Conservation (phyloP, 2,329 filamentous ascomycete genomes). For the Raffaelea ambrosiae region DNA sequence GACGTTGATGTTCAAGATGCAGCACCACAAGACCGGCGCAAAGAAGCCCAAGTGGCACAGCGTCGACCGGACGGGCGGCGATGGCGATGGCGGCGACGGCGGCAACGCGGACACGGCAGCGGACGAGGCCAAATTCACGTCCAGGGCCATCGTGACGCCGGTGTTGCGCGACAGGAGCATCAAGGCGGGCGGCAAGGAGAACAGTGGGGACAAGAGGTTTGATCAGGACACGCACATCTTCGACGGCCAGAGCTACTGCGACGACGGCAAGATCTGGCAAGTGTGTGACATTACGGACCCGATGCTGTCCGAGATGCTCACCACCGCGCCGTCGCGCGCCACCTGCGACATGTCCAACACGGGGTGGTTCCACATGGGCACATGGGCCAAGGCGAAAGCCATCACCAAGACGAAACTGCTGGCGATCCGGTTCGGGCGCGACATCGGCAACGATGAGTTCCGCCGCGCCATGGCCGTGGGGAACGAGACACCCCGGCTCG, state of each 20-base stretch:
- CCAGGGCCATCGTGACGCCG: not conserved
- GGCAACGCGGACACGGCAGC: not conserved
- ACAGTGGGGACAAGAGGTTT: no score
- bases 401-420: slow-evolving; percentile 84
- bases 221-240: slow-evolving; percentile 62
- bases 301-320: slow-evolving; percentile 57
- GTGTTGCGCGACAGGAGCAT: slow-evolving; percentile 18
- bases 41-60: slow-evolving; percentile 28
- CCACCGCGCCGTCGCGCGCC: slow-evolving; percentile 49
- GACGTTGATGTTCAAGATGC: slow-evolving; percentile 75
- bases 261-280: slow-evolving; percentile 89
- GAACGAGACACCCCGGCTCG: slow-evolving; percentile 22
- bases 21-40: slow-evolving; percentile 36
- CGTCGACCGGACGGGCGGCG: slow-evolving; percentile 14
- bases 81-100: slow-evolving; percentile 5
- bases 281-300: slow-evolving; percentile 87
- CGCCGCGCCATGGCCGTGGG: slow-evolving; percentile 29
- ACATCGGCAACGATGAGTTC: slow-evolving; percentile 39
- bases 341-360: slow-evolving; percentile 54
- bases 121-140: not conserved
- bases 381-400: slow-evolving; percentile 73
- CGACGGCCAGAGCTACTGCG: slow-evolving; percentile 64
- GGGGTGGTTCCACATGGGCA: slow-evolving; percentile 79
- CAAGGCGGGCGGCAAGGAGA: not conserved
- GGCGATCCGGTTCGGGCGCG: slow-evolving; percentile 49